These are phyloP conservation scores for Calocera viscosa DNA, from an alignment of 768 basidiomycete genomes.

Conservation along the genomic window DNA sequence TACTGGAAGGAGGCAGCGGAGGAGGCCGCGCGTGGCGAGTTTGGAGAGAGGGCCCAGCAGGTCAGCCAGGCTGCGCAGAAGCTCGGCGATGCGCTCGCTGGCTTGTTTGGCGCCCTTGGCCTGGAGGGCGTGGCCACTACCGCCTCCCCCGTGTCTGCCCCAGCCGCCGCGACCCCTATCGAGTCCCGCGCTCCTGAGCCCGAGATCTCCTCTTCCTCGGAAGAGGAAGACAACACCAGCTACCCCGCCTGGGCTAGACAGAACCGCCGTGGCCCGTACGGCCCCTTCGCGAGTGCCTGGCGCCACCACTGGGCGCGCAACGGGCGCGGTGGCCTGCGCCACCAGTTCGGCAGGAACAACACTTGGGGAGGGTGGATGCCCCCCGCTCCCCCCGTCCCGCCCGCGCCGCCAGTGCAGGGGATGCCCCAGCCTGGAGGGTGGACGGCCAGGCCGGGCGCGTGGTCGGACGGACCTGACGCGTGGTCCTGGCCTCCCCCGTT, in stretches of 20 bases:
- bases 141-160: neutral
- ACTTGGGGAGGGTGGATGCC: neutral
- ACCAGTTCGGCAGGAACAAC: too few relatives aligned
- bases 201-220: neutral
- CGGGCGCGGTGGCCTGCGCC: too few relatives aligned
- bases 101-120: conserved; percentile 9
- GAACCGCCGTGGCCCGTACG: neutral
- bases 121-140: neutral
- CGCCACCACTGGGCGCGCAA: neutral
- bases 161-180: neutral
- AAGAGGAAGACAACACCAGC: neutral
- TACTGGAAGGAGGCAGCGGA: conserved; percentile 52
- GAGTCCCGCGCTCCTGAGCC: neutral
- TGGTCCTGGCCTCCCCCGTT: neutral
- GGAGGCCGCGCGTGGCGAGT: neutral
- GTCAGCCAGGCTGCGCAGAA: conserved; percentile 7
- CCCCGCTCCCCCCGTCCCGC: neutral
- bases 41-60: neutral
- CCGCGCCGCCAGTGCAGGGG: too few relatives aligned
- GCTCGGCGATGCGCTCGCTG: conserved; percentile 8
- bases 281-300: neutral
- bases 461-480: too few relatives aligned
- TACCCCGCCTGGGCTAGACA: neutral
- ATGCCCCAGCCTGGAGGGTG: too few relatives aligned
- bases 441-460: too few relatives aligned